phyloP scores from a whole-genome alignment of 306 rosid species.

The Malus fusca region DNA sequence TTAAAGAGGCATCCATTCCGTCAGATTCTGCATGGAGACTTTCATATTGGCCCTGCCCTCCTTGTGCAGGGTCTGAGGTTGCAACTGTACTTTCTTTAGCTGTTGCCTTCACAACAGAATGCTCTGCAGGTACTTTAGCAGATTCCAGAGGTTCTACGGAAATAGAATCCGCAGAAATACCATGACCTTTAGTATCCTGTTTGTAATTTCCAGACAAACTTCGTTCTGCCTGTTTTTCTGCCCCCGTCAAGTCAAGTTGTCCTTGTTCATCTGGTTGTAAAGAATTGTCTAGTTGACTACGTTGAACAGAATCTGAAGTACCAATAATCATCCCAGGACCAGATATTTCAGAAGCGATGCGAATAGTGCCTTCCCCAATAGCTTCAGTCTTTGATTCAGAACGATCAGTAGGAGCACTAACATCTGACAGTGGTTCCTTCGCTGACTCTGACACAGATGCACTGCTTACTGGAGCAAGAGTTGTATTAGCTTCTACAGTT shows the following conservation, averaged over 20 bases:
- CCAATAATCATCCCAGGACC: conserved; percentile 18
- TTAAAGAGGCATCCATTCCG: conserved; percentile 14
- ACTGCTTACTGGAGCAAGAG: conserved; percentile 12
- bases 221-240: conserved; percentile 25
- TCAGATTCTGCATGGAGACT: conserved; percentile 30
- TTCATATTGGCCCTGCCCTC: conserved; percentile 29
- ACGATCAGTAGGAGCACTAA: conserved; percentile 18
- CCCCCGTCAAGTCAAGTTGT: conserved; percentile 12
- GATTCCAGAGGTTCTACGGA: conserved; percentile 13
- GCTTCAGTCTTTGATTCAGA: conserved; percentile 27
- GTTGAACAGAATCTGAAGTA: conserved; percentile 13
- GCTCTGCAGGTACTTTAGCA: conserved; percentile 22
- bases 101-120: conserved; percentile 2
- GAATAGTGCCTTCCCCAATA: conserved; percentile 10
- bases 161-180: conserved; percentile 13
- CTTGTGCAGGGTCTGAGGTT: conserved; percentile 21
- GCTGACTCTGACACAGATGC: conserved; percentile 26
- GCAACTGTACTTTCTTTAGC: conserved; percentile 10
- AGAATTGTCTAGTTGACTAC: conserved; percentile 24
- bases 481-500: conserved; percentile 27
- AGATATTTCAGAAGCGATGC: conserved; percentile 37
- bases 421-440: conserved; percentile 19
- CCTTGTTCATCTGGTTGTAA: conserved; percentile 24
- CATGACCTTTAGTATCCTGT: conserved; percentile 16
- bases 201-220: conserved; percentile 20